Conservation (phyloP, 179 eudicot species). For the Beta macrorhiza region DNA sequence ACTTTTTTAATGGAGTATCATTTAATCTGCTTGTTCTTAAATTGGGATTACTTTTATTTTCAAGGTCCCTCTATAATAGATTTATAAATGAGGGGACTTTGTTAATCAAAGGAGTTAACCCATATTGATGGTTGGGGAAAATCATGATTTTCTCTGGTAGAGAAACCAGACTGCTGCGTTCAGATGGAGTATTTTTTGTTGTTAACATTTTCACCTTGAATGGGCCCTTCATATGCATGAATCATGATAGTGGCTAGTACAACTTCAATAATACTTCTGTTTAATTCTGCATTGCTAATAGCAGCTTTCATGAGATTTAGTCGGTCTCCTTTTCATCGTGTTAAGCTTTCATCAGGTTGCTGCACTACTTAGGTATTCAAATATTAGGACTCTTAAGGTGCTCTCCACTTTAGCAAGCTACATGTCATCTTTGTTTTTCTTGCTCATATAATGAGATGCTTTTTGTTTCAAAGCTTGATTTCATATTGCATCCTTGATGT, state of each 20-base stretch:
- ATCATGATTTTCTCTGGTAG: neutral
- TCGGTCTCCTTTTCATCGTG: neutral
- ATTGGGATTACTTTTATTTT: neutral
- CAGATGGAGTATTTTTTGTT: neutral
- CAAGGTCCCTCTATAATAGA: too few species aligned
- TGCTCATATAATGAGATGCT: neutral
- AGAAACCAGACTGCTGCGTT: neutral
- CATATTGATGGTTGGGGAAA: neutral
- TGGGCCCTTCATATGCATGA: neutral
- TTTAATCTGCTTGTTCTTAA: neutral
- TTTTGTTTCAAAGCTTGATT: neutral
- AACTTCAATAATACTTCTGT: neutral
- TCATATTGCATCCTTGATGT: neutral
- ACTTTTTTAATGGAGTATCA: neutral
- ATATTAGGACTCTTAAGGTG: neutral
- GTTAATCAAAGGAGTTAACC: neutral
- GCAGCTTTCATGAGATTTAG: neutral
- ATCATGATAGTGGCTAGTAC: neutral
- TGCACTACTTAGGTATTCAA: neutral
- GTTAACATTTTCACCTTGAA: neutral
- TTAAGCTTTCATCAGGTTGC: neutral
- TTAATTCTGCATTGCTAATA: neutral
- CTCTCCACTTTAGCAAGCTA: neutral
- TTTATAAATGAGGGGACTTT: neutral
- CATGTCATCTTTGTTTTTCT: neutral